Percentiles rank a stretch among this genome's conserved stretches.
Evolutionary conservation across 2,329 filamentous ascomycete genomes (phyloP).

Genomic region (Xylaria polymorpha): DNA sequence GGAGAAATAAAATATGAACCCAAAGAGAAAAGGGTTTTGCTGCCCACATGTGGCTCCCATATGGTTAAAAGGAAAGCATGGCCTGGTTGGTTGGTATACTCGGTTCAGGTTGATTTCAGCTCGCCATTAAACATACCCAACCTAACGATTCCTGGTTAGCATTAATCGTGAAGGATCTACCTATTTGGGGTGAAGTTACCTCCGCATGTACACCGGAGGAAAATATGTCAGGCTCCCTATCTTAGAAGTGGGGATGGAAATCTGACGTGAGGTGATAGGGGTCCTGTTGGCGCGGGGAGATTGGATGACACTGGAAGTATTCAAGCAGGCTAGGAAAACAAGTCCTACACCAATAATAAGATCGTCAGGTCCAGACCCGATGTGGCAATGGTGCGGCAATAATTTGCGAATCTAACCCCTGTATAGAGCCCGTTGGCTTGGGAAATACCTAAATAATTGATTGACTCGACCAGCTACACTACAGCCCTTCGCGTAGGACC

Average conservation of each 20-base stretch:
- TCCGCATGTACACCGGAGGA: background rate
- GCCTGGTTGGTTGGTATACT: slow-evolving; percentile 19
- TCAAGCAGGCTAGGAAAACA: slow-evolving; percentile 9
- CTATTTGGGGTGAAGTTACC: slow-evolving; percentile 13
- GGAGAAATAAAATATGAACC: slow-evolving; percentile 17
- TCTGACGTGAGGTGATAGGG: slow-evolving; percentile 19
- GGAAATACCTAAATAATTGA: background rate
- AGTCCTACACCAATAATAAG: background rate
- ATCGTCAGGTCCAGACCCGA: slow-evolving; percentile 9
- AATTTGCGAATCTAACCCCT: background rate
- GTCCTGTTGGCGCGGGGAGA: slow-evolving; percentile 4
- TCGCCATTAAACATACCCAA: slow-evolving; percentile 18
- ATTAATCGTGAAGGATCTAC: slow-evolving; percentile 22
- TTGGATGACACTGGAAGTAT: slow-evolving; percentile 15
- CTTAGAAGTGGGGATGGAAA: slow-evolving; percentile 22
- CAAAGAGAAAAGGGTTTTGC: slow-evolving; percentile 24
- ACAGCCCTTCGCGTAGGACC: background rate
- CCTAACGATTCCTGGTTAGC: slow-evolving; percentile 26
- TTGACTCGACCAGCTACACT: background rate
- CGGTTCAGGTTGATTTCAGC: slow-evolving; percentile 27
- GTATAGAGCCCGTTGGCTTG: background rate
- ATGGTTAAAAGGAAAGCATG: slow-evolving; percentile 25
- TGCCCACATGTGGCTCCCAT: slow-evolving; percentile 9
- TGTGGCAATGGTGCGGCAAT: background rate
- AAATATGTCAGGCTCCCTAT: slow-evolving; percentile 20